Evolutionary conservation across 768 basidiomycete genomes (phyloP).

Genomic region (Mrakia gelida): DNA sequence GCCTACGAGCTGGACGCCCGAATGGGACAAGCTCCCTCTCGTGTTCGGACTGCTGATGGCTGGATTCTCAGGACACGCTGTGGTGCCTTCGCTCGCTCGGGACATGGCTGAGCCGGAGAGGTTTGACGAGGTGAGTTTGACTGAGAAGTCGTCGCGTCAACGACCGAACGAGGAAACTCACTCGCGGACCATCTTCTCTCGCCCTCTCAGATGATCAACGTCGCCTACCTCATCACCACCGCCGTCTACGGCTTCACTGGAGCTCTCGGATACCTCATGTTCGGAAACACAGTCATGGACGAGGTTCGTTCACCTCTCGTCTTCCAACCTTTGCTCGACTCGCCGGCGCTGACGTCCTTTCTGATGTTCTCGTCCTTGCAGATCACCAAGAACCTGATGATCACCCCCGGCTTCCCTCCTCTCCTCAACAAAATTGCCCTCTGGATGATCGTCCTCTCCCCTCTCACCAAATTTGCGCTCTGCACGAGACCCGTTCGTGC

Average conservation of each 20-base stretch:
- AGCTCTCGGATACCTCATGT: slow-evolving; percentile 84
- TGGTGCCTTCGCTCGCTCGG: slow-evolving; percentile 80
- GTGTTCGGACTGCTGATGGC: slow-evolving; percentile 89
- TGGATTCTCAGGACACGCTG: slow-evolving; percentile 90
- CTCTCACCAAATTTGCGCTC: slow-evolving; percentile 74
- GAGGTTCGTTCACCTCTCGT: slow-evolving; percentile 34
- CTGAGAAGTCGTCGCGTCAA: neutral
- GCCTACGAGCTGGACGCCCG: slow-evolving; percentile 58
- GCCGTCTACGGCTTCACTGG: slow-evolving; percentile 60
- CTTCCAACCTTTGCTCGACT: neutral
- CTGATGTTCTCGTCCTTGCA: slow-evolving; percentile 39
- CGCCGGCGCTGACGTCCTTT: neutral
- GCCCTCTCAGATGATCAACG: slow-evolving; percentile 11
- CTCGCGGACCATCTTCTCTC: neutral
- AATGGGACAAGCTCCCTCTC: slow-evolving; percentile 61
- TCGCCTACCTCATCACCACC: slow-evolving; percentile 56
- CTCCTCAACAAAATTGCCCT: slow-evolving; percentile 67
- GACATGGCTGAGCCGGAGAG: slow-evolving; percentile 81
- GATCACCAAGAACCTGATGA: slow-evolving; percentile 78
- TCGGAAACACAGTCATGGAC: slow-evolving; percentile 61
- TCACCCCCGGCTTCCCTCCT: slow-evolving; percentile 66
- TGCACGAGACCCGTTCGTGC: slow-evolving; percentile 68
- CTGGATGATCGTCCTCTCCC: slow-evolving; percentile 77
- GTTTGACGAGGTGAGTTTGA: slow-evolving; percentile 61
- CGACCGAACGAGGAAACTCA: neutral